Evolutionary conservation across 495 filamentous ascomycete species (phyloP), one percentile per base, ranked within the genome.

Genomic region (Penicillium macrosclerotiorum): DNA sequence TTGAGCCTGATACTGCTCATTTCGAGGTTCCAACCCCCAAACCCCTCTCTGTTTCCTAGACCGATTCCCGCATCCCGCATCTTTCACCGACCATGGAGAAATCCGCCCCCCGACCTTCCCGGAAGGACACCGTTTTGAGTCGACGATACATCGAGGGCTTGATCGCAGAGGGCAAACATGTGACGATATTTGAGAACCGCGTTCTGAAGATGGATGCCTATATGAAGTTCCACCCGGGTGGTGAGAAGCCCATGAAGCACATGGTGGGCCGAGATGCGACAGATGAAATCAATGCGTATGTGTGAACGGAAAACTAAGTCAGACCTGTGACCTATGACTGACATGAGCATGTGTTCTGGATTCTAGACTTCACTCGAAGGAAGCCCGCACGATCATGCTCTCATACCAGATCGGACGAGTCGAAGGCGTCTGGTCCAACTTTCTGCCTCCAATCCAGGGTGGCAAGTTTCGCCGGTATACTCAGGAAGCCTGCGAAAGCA

Each of bases 211-310:
- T 87, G 2, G 92, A 98, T 65, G 76, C 86, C 22, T 98, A 88
- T 86, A 72, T 92, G 24, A 78, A 79, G 38, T 97, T 83, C 59
- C 93, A 98, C 58, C 93, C 93, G 12, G 93, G 93, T 42, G 93
- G 93, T 35, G 86, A 91, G 55, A 95, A 89, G 67, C 78, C 94
- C 17, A 95, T 98, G 49, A 73, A 80, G 65, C 93, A 98, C 63
- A 92, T 97, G 90, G 84, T 98, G 38, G 93, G 93, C 39, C 80
- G 89, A 68, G 93, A 98, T 82, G 94, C 89, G 27, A 96, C 93
- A 13, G 90, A 96, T 65, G 93, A 97, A 68, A 84, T 96, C 57
- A 90, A 86, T 66, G 85, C 80, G 89, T 96, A 78, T 45, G 89
- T 83, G 16, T 38, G 9, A 27, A n/a, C n/a, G n/a, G n/a, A n/a